Base-by-base conservation (phyloP, 441 rosid species). In the Dalechampia spathulata region DNA sequence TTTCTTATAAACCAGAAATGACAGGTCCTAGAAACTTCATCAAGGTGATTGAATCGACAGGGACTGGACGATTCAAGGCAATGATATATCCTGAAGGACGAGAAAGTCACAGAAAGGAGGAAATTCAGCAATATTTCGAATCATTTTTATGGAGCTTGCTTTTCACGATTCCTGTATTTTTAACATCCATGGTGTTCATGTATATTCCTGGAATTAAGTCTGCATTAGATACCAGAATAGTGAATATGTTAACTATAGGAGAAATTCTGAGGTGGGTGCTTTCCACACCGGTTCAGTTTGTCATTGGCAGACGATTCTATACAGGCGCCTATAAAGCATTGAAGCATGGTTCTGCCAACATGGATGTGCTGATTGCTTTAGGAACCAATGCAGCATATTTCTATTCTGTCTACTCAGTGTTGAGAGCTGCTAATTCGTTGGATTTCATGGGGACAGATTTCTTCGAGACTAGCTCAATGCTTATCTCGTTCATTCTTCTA, bases 361-460 rank as follows among this genome's bases (percentile, higher is more conserved):
- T 91, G 98, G 98, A 91, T 67, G 98, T 91, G 56, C 58, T 91
- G 78, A 81, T 91, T 7, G 83, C 90, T 2, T 57, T 91, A 50
- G 98, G 98, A 67, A 91, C 98, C 21, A 91, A 91, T 70, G 85
- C 93, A n/a, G 96, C 98, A 14, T 91, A 91, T 61, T 91, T 91
- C 60, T 91, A 86, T 72, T 91, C 98, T 0, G 73, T 80, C 13
- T 91, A 88, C 57, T 71, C 86, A 0, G 87, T 84, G 59, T 57
- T 83, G 65, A 84, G 91, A 75, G 86, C 96, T 60, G 85, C 96
- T 46, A 71, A 78, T 3, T 78, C 91, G 60, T 70, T 81, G 7
- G 50, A 69, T 59, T 86, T 86, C 50, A 65, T 54, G 72, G 85
- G 94, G 15, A 79, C 81, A 3, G 98, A 88, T 71, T 86, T 92